Evolutionary conservation across 176 grass and related monocot genomes (phyloP).

Genomic region (Eragrostis nindensis): DNA sequence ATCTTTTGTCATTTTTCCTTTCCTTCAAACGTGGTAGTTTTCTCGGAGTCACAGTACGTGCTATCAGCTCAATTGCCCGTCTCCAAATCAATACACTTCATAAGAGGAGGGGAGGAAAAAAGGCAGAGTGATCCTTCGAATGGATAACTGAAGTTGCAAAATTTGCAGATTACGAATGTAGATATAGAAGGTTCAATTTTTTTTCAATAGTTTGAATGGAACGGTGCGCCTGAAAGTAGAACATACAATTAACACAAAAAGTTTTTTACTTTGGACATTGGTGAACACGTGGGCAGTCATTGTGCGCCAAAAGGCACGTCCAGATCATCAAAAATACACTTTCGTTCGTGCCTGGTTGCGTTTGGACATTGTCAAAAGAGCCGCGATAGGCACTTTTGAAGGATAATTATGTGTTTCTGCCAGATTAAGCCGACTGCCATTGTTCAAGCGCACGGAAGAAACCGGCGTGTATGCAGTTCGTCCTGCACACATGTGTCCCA

Average conservation of each 20-base stretch:
- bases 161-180: no score
- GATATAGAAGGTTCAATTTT: background rate
- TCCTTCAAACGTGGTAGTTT: background rate
- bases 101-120: background rate
- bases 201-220: background rate
- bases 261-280: conserved; percentile 2
- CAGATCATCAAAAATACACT: conserved; percentile 18
- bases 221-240: background rate
- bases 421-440: background rate
- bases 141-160: no score
- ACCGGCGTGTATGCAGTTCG: background rate
- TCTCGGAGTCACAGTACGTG: background rate
- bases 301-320: conserved; percentile 16
- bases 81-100: no score
- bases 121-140: no score
- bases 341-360: background rate
- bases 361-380: conserved; percentile 11
- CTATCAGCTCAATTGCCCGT: background rate
- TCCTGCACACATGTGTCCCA: background rate
- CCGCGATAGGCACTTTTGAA: background rate
- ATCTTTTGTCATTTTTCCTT: background rate
- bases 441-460: background rate
- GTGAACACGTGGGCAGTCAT: background rate
- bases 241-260: background rate
- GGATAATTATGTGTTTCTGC: conserved; percentile 26